A percentile compares a stretch with the other conserved stretches of the same genome.
Conservation (phyloP, 78 protist genomes). For the Tieghemostelium lacteum region DNA sequence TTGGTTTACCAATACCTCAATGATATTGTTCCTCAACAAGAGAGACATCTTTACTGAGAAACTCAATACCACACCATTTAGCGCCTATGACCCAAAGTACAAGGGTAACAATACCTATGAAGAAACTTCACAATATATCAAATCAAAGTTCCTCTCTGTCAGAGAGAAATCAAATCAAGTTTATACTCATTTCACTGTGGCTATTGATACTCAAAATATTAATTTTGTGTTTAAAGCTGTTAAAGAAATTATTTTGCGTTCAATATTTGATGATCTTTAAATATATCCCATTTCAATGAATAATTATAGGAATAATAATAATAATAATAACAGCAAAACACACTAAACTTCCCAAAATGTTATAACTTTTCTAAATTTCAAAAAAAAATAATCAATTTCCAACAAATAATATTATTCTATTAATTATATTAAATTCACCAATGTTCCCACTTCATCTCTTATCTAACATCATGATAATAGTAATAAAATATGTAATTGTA, state of each 20-base stretch:
- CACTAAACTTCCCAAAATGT: background rate
- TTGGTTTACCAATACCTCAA: conserved; percentile 88
- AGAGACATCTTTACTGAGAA: conserved; percentile 91
- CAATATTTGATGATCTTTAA: conserved; percentile 16
- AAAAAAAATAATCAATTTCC: background rate
- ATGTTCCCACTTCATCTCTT: too few relatives aligned
- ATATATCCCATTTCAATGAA: background rate
- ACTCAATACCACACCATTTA: conserved; percentile 53
- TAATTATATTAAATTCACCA: background rate
- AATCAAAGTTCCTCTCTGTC: conserved; percentile 55
- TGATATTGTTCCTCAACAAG: conserved; percentile 78
- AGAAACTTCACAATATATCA: conserved; percentile 63
- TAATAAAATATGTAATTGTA: too few relatives aligned
- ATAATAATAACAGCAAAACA: too few relatives aligned
- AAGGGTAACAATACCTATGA: conserved; percentile 77
- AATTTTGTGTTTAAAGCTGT: conserved; percentile 87
- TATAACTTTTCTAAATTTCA: background rate
- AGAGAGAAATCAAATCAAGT: conserved; percentile 73
- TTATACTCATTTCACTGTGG: conserved; percentile 93
- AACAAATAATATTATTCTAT: too few relatives aligned
- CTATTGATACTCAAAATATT: conserved; percentile 94
- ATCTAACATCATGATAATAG: too few relatives aligned
- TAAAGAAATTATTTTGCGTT: conserved; percentile 82
- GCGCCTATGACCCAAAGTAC: conserved; percentile 39
- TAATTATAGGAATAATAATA: too few relatives aligned